phyloP scores from a whole-genome alignment of 1,284 basidiomycete genomes.

The Vanrija pseudolonga region DNA sequence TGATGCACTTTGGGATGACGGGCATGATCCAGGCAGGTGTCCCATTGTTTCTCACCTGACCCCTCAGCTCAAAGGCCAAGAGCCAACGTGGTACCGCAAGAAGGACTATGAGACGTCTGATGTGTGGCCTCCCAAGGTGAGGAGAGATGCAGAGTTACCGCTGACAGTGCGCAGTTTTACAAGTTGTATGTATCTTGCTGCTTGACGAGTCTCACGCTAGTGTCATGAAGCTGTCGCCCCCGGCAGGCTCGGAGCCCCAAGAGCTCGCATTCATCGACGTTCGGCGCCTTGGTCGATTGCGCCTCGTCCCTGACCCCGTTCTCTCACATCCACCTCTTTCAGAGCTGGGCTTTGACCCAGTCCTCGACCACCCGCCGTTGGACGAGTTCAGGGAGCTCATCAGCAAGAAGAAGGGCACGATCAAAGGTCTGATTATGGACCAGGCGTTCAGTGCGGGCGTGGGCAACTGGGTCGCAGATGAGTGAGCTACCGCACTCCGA shows the following conservation, averaged over 20 bases:
- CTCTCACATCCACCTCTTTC: conserved; percentile 64
- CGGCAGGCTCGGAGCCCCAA: conserved; percentile 20
- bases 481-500: conserved; percentile 16
- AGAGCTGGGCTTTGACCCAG: conserved; percentile 71
- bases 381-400: conserved; percentile 58
- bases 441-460: conserved; percentile 77
- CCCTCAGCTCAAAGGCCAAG: conserved; percentile 60
- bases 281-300: conserved; percentile 67
- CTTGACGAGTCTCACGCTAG: conserved; percentile 44
- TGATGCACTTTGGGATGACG: conserved; percentile 80
- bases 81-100: conserved; percentile 63
- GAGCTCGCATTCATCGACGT: conserved; percentile 50
- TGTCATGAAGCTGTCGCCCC: conserved; percentile 37
- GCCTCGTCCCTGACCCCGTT: conserved; percentile 59
- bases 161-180: conserved; percentile 23
- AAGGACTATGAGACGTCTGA: conserved; percentile 51
- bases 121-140: conserved; percentile 77
- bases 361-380: conserved; percentile 65
- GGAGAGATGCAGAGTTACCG: neutral
- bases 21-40: conserved; percentile 64
- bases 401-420: conserved; percentile 61
- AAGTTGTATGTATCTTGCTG: conserved; percentile 30
- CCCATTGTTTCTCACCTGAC: neutral
- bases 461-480: conserved; percentile 79
- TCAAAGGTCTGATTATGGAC: conserved; percentile 75